Evolutionary conservation across 441 rosid genomes (phyloP), one percentile per base, ranked within the genome.

Genomic region (Lepidium campestre): DNA sequence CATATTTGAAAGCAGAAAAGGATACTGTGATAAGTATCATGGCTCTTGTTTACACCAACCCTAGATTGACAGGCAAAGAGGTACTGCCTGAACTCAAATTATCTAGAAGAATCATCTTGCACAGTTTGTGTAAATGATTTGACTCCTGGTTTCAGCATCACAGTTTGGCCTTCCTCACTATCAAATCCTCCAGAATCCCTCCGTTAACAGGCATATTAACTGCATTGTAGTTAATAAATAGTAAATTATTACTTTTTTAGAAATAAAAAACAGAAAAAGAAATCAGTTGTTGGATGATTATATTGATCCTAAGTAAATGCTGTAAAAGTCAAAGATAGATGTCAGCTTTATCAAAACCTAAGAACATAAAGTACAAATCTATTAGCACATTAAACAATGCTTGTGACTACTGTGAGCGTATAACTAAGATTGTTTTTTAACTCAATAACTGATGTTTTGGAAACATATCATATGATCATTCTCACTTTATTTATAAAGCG

Each of bases 71-170:
- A 90, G 64, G 97, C 90, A 77, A 95, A 95, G 50, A 92, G 89
- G 81, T 92, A 95, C 76, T 92, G 98, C 69, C 95, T 87, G 72
- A 92, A 95, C 49, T 95, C 99, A 62, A 90, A 95, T 78, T 90
- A 98, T 71, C 93, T 87, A 70, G 90, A 95, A 42, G 93, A 86
- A 78, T 90, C 98, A 82, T 95, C 97, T 80, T 91, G 96, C 73
- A 92, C 91, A 75, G 92, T 84, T 62, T 87, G 95, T 4, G 89
- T 79, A 82, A 95, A 73, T 31, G 80, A 78, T 72, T 92, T 92
- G 72, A 68, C 85, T 81, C 82, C 95, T 67, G 95, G 84, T 73
- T 86, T 83, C 52, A 92, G 85, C 68, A 95, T 73, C 22, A 85
- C 85, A 68, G 98, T 96, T 76, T 81, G 95, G 81, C 92, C 99